Percentiles rank a stretch among this genome's conserved stretches.
Evolutionary conservation across 805 yeast genomes (phyloP).

Genomic region (Candida pseudofarinosa): DNA sequence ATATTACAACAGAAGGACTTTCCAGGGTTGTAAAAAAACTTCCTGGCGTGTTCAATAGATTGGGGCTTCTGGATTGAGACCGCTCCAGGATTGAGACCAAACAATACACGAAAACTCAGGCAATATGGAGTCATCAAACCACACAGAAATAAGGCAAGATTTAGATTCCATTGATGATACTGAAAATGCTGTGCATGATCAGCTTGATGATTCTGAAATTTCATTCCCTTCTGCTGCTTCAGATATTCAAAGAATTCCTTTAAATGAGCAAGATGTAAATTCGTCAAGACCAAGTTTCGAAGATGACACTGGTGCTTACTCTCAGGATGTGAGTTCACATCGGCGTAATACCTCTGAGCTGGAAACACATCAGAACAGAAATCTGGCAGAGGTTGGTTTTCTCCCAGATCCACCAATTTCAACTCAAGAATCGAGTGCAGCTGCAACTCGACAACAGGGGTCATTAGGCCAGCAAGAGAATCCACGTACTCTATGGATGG

Average conservation of each 20-base stretch:
- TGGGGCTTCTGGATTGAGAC: no score
- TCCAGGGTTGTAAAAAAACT: no score
- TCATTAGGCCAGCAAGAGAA: slow-evolving; percentile 22
- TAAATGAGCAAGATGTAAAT: not conserved
- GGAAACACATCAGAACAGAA: not conserved
- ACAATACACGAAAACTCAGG: no score
- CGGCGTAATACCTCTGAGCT: not conserved
- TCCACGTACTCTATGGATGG: slow-evolving; percentile 85
- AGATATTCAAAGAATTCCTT: not conserved
- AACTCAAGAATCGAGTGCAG: slow-evolving; percentile 32
- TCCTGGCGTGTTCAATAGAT: no score
- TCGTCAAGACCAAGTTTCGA: not conserved
- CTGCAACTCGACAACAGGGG: slow-evolving; percentile 17
- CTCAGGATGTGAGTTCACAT: not conserved
- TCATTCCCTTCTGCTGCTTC: not conserved
- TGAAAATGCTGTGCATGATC: not conserved
- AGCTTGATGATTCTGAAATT: not conserved
- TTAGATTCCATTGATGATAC: not conserved
- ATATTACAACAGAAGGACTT: no score
- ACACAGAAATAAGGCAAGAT: not conserved
- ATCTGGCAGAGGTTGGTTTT: slow-evolving; percentile 5
- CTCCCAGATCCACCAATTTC: slow-evolving; percentile 41
- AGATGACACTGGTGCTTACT: not conserved
- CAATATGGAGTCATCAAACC: not conserved
- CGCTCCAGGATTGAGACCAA: no score